Percentiles rank a stretch among this genome's conserved stretches.
Conservation (phyloP, 345 rosid species). For the Lenwebbia sp. region DNA sequence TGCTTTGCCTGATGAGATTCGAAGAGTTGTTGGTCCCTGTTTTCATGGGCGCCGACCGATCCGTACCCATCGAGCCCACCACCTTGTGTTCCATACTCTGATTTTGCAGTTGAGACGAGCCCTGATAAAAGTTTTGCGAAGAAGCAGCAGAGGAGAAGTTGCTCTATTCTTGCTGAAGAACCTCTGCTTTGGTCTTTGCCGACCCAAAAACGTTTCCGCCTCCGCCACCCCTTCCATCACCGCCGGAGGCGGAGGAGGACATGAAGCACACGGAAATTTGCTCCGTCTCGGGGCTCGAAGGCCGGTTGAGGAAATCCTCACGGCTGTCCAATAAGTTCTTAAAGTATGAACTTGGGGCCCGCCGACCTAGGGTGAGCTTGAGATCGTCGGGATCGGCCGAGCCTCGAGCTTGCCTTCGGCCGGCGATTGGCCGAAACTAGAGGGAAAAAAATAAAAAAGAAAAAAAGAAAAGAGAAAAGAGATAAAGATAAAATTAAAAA, state of each 20-base stretch:
- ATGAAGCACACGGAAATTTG: conserved; percentile 13
- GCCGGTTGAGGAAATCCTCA: conserved; percentile 24
- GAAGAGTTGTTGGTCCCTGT: conserved; percentile 1
- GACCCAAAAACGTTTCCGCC: neutral
- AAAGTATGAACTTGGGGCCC: conserved; percentile 31
- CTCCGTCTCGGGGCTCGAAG: conserved; percentile 37
- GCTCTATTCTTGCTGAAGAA: conserved; percentile 2
- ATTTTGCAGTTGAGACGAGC: conserved; percentile 4
- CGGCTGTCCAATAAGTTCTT: conserved; percentile 10
- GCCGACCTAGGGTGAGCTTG: too few relatives aligned
- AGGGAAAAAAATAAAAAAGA: too few relatives aligned
- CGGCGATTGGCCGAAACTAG: too few relatives aligned
- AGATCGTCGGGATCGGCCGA: too few relatives aligned
- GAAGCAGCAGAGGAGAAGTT: conserved; percentile 2
- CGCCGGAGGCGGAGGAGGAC: conserved; percentile 3
- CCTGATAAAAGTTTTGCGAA: conserved; percentile 13
- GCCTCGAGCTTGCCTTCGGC: too few relatives aligned
- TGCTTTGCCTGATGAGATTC: conserved; percentile 33
- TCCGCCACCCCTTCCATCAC: neutral
- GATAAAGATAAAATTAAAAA: too few relatives aligned
- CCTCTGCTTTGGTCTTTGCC: conserved; percentile 4
- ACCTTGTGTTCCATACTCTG: conserved; percentile 3
- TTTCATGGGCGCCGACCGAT: neutral
- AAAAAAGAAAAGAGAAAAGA: too few relatives aligned
- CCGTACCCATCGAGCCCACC: neutral